Evolutionary conservation across 495 filamentous ascomycete genomes (phyloP), one percentile per base, ranked within the genome.

Genomic region (Alectoria sarmentosa): DNA sequence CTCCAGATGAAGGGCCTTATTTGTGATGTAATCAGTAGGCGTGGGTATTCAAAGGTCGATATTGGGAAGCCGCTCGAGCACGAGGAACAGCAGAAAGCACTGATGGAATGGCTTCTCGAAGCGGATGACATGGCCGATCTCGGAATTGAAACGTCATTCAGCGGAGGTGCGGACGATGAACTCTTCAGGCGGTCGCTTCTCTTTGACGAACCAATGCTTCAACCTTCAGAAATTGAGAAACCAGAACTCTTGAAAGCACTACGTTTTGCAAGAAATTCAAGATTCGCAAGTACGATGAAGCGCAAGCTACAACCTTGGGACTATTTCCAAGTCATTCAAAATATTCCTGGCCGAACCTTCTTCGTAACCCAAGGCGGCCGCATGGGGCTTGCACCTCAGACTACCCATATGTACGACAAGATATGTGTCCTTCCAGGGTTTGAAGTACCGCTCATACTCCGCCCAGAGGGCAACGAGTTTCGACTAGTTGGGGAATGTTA

Each of bases 51-150:
- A 21, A 55, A 55, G 17, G 52, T 55, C 5, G 52, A 55, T 10
- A 17, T 55, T 8, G 52, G 52, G 8, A 55, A 55, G 52, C 30
- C 52, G 10, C 52, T 55, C 1, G 52, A 55, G 15, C 52, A 32
- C 6, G 52, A 55, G 11, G 52, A 55, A 15, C 52, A 55, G 5
- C 52, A 55, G 11, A 55, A 55, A 30, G 52, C 52, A 3, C 30
- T 55, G 6, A 55, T 55, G 52, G 52, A 55, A 21, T 55, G 52
- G 52, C 52, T 55, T n/a, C 52, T 55, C 15, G 52, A 55, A 34
- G 52, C 52, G 5, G 52, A 55, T 34, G 52, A 55, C 11, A 55
- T 55, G 52, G 52, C 52, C 5, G 7, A 55, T 21, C 52, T 55
- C 17, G 52, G 52, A 34, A 30, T 30, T 3, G 52, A 55, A 55